Evolutionary conservation across 441 rosid genomes (phyloP).

Genomic region (Melastoma candidum): DNA sequence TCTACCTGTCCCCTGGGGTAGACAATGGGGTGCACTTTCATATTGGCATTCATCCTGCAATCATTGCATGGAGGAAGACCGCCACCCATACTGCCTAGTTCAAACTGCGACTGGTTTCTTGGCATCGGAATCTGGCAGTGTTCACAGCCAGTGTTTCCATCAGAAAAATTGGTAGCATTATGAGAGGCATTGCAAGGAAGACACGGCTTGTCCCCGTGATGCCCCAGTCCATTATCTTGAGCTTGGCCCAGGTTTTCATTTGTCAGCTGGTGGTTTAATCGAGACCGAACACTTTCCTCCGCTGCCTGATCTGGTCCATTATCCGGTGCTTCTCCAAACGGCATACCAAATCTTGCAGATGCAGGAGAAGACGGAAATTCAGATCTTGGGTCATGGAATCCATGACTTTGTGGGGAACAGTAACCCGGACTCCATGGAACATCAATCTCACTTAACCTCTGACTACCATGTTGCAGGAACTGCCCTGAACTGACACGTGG

Average conservation of each 20-base stretch:
- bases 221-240: conserved; percentile 65
- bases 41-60: conserved; percentile 52
- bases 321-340: conserved; percentile 54
- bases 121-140: conserved; percentile 45
- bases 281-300: conserved; percentile 62
- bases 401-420: conserved; percentile 85
- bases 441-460: conserved; percentile 68
- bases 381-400: conserved; percentile 60
- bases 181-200: conserved; percentile 59
- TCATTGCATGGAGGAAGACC: conserved; percentile 47
- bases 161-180: conserved; percentile 50
- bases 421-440: conserved; percentile 86
- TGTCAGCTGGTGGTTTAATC: conserved; percentile 35
- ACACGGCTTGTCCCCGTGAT: conserved; percentile 57
- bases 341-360: conserved; percentile 53
- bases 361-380: conserved; percentile 83
- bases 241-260: conserved; percentile 53
- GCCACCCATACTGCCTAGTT: conserved; percentile 53
- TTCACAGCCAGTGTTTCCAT: conserved; percentile 55
- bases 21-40: conserved; percentile 39
- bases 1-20: conserved; percentile 47
- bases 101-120: conserved; percentile 59
- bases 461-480: conserved; percentile 29
- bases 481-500: conserved; percentile 49
- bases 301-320: conserved; percentile 55